Conservation (phyloP, 1,139 yeast species). For the Suhomyces panamericanus region DNA sequence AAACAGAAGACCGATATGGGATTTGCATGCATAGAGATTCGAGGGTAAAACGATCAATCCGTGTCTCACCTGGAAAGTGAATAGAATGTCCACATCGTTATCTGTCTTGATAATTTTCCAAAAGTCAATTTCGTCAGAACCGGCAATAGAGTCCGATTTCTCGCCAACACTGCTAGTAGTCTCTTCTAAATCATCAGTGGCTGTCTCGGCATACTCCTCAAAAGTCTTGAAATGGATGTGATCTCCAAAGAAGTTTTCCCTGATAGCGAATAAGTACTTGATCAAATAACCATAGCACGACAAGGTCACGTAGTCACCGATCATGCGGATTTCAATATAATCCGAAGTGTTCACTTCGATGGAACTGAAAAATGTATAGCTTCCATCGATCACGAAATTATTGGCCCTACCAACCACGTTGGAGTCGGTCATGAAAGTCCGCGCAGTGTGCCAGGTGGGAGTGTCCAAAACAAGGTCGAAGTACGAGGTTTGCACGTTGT, state of each 20-base stretch:
- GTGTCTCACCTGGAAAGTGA: conserved; percentile 65
- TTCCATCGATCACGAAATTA: conserved; percentile 62
- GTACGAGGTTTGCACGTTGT: conserved; percentile 54
- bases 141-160: background rate
- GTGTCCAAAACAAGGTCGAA: conserved; percentile 67
- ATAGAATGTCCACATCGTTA: conserved; percentile 75
- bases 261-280: conserved; percentile 70
- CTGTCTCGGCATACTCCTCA: conserved; percentile 61
- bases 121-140: conserved; percentile 28
- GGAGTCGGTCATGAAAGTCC: conserved; percentile 63
- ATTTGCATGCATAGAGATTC: conserved; percentile 62
- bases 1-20: conserved; percentile 65
- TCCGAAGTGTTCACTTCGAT: conserved; percentile 69
- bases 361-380: conserved; percentile 60
- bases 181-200: conserved; percentile 8
- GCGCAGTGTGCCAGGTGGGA: conserved; percentile 90
- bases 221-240: conserved; percentile 78
- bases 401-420: conserved; percentile 64
- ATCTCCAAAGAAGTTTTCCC: conserved; percentile 91
- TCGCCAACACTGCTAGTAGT: background rate
- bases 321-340: conserved; percentile 61
- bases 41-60: conserved; percentile 76
- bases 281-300: conserved; percentile 78
- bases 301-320: conserved; percentile 66
- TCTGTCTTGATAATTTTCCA: conserved; percentile 51